Base-by-base conservation (phyloP, 805 yeast genomes). In the Monosporozyma aerobia region DNA sequence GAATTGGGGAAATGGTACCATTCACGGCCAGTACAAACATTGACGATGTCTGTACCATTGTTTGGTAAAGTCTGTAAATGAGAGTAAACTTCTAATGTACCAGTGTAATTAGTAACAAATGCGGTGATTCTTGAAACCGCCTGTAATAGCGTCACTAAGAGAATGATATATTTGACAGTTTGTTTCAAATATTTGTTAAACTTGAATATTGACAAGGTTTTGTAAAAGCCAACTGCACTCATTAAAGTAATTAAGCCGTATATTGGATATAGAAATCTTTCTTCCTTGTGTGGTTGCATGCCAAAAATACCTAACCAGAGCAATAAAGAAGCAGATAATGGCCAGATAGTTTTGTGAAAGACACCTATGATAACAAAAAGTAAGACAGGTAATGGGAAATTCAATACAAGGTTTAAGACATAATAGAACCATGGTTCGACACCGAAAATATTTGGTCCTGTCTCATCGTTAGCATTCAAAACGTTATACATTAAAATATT, bases 1-100 rank as follows among this genome's bases (percentile, higher is more conserved):
- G 97, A 90, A 0, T 87, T 82, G 9, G 98, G 97, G 68, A 73
- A 90, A 63, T 92, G 86, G 63, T 88, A 89, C 97, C 97, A 90
- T 70, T 92, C 97, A 54, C 96, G 77, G 2, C 97, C 97, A n/a
- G 86, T 76, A 68, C 98, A 92, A 0, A 92, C 84, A 57, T 81
- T 84, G 39, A 69, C 71, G 13, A 56, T 48, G 3, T 61, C 59
- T 6, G 62, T 29, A 19, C 16, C 35, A 16, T 14, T 14, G 23
- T 44, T 10, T 77, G 57, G 32, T 16, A 53, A 22, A 3, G 48
- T 46, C 41, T 54, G 51, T 22, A 68, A 40, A 22, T 70, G 72
- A n/a, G 70, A 59, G 60, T 81, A 84, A 1, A 85, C 79, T 0
- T 71, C 59, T 49, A 89, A 69, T 5, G 97, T 95, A 0, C 95